Conservation (phyloP, 495 filamentous ascomycete genomes). For the Aspergillus avenaceus region DNA sequence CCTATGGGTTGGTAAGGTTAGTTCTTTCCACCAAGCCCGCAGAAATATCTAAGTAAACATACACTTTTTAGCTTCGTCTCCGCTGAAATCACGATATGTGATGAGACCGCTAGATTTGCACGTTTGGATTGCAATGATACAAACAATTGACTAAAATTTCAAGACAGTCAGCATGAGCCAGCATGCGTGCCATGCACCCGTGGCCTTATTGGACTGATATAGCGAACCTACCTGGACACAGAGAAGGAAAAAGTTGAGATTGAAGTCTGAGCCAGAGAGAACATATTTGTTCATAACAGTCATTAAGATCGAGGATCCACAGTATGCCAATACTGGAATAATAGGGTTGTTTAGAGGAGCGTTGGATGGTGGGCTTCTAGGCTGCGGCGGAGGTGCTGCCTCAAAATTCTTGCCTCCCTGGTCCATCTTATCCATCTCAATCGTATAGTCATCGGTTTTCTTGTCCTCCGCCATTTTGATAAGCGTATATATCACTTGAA, state of each 20-base stretch:
- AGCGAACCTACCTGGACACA: slow-evolving; percentile 72
- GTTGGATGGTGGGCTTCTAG: slow-evolving; percentile 24
- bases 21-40: slow-evolving; percentile 17
- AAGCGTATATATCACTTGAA: neutral
- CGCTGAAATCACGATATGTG: slow-evolving; percentile 84
- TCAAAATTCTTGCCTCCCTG: slow-evolving; percentile 55
- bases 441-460: slow-evolving; percentile 75
- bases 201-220: neutral
- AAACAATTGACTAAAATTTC: slow-evolving; percentile 74
- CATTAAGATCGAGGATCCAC: slow-evolving; percentile 93
- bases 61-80: slow-evolving; percentile 91
- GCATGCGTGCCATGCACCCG: neutral
- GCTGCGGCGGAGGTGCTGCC: slow-evolving; percentile 38
- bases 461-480: slow-evolving; percentile 70
- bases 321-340: slow-evolving; percentile 85
- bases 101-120: slow-evolving; percentile 84
- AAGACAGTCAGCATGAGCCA: slow-evolving; percentile 9
- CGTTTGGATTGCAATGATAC: slow-evolving; percentile 79
- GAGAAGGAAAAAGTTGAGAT: slow-evolving; percentile 94
- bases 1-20: slow-evolving; percentile 46
- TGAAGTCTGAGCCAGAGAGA: slow-evolving; percentile 83
- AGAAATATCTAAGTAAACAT: slow-evolving; percentile 22
- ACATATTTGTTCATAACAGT: slow-evolving; percentile 99
- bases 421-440: slow-evolving; percentile 67
- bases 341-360: slow-evolving; percentile 64